Evolutionary conservation across 306 rosid genomes (phyloP).

Genomic region (Castanospermum australe): DNA sequence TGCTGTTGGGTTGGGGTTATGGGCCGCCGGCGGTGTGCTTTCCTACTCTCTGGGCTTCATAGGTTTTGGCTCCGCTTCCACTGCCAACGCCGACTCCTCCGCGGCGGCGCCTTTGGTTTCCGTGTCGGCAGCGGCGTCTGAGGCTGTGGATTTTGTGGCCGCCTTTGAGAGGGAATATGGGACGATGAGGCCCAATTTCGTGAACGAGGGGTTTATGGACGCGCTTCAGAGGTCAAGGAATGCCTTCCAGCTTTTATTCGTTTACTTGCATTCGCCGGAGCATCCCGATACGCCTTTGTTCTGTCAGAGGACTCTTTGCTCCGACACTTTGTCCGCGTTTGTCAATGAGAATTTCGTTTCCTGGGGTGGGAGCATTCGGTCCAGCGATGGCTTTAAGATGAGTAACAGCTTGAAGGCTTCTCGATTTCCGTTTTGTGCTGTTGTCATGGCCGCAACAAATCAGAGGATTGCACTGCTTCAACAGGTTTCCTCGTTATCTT

Average conservation of each 20-base stretch:
- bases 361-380: constrained; percentile 70
- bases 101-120: constrained; percentile 49
- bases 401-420: constrained; percentile 73
- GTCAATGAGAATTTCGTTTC: constrained; percentile 67
- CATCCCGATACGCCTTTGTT: constrained; percentile 65
- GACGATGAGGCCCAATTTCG: constrained; percentile 46
- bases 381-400: constrained; percentile 81
- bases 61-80: constrained; percentile 43
- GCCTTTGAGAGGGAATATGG: constrained; percentile 67
- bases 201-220: constrained; percentile 64
- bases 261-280: constrained; percentile 72
- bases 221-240: constrained; percentile 65
- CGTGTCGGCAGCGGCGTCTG: constrained; percentile 50
- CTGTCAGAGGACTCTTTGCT: constrained; percentile 60
- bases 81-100: no score
- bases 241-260: constrained; percentile 56
- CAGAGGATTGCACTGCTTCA: constrained; percentile 67
- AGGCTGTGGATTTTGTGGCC: constrained; percentile 51
- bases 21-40: constrained; percentile 77
- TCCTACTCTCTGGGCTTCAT: constrained; percentile 64
- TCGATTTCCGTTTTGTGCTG: constrained; percentile 65
- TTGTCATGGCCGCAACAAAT: constrained; percentile 67
- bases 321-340: constrained; percentile 47
- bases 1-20: constrained; percentile 61
- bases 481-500: no score